phyloP scores from a whole-genome alignment of 306 rosid species.

The Rosa chinensis region DNA sequence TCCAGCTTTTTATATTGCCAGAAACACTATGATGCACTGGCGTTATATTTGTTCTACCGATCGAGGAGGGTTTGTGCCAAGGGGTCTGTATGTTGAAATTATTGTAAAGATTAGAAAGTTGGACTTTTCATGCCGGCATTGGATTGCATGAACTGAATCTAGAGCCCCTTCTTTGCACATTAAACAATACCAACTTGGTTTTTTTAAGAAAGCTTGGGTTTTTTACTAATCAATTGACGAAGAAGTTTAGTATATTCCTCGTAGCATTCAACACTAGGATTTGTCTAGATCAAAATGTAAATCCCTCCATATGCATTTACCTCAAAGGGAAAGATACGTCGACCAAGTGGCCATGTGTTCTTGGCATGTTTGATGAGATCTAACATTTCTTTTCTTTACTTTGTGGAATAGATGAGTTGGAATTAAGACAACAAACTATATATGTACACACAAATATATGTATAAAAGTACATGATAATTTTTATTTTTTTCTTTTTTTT shows the following conservation, averaged over 20 bases:
- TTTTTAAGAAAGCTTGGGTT: neutral
- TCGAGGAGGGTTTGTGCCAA: constrained; percentile 15
- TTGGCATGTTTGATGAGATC: constrained; percentile 1
- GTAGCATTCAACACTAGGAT: neutral
- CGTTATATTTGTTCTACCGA: constrained; percentile 3
- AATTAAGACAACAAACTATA: too few relatives aligned
- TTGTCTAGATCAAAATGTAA: neutral
- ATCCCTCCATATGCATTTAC: neutral
- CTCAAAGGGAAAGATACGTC: neutral
- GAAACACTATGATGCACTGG: neutral
- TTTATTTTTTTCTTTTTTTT: too few relatives aligned
- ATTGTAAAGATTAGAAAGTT: constrained; percentile 14
- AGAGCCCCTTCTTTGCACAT: neutral
- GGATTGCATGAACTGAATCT: constrained; percentile 35
- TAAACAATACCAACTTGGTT: constrained; percentile 1
- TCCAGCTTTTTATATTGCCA: neutral
- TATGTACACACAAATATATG: too few relatives aligned
- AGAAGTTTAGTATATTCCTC: constrained; percentile 5
- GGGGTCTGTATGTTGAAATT: constrained; percentile 33
- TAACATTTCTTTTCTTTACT: neutral
- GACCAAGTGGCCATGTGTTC: neutral
- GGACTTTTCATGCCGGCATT: constrained; percentile 27
- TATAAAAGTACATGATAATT: too few relatives aligned
- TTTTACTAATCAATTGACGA: neutral
- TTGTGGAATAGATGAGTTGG: neutral